Percentiles rank a stretch among this genome's conserved stretches.
Conservation (phyloP, 352 stramenopile genomes). For the Saprolegnia diclina region DNA sequence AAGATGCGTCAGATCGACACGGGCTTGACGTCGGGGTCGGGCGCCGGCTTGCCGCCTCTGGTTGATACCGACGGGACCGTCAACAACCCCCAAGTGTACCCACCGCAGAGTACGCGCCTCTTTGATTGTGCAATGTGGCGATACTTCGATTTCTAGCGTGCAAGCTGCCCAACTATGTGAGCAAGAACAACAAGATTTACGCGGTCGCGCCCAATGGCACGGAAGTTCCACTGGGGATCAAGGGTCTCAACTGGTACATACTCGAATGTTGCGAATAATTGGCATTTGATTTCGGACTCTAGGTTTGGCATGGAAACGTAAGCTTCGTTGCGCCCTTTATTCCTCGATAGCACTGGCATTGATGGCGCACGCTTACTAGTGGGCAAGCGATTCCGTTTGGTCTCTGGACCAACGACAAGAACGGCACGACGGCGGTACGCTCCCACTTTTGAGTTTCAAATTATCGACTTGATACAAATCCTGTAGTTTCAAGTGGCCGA, state of each 20-base stretch:
- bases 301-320: slow-evolving; percentile 67
- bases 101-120: slow-evolving; percentile 31
- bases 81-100: slow-evolving; percentile 30
- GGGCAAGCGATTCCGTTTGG: slow-evolving; percentile 51
- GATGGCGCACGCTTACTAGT: slow-evolving; percentile 24
- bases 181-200: slow-evolving; percentile 52
- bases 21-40: slow-evolving; percentile 10
- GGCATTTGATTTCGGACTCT: neutral
- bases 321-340: too few species aligned
- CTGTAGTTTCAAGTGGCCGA: slow-evolving; percentile 47
- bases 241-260: slow-evolving; percentile 63
- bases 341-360: neutral
- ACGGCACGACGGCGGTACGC: slow-evolving; percentile 48
- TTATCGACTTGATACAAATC: neutral
- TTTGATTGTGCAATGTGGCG: neutral
- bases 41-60: slow-evolving; percentile 22
- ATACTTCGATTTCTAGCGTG: slow-evolving; percentile 30
- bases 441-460: neutral
- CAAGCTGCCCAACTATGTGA: slow-evolving; percentile 55
- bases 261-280: neutral
- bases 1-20: slow-evolving; percentile 23
- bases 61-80: slow-evolving; percentile 27
- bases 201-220: slow-evolving; percentile 45
- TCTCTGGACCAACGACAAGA: slow-evolving; percentile 63
- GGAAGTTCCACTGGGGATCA: slow-evolving; percentile 47